These are phyloP conservation scores for Aspergillus ustus DNA, from an alignment of 2,329 filamentous ascomycete species.

Conservation along the genomic window DNA sequence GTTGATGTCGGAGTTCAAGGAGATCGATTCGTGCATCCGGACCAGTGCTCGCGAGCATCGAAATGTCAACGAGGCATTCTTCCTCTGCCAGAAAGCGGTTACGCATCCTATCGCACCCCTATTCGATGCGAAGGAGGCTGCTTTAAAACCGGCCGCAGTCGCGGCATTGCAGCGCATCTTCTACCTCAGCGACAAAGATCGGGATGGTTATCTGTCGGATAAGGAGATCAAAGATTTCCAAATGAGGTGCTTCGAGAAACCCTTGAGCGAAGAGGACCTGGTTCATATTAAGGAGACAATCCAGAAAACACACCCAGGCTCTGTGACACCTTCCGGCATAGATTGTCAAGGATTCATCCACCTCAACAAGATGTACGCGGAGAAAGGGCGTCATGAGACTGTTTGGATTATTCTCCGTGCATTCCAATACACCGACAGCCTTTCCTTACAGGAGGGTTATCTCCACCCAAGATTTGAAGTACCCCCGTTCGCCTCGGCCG, in stretches of 20 bases:
- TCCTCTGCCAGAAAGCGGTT: slow-evolving; percentile 96
- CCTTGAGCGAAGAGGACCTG: slow-evolving; percentile 78
- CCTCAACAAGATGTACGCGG: slow-evolving; percentile 93
- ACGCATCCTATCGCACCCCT: slow-evolving; percentile 95
- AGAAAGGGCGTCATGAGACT: slow-evolving; percentile 96
- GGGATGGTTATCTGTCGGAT: slow-evolving; percentile 90
- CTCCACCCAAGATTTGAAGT: slow-evolving; percentile 94
- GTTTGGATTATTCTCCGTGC: slow-evolving; percentile 97
- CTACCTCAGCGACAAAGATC: slow-evolving; percentile 94
- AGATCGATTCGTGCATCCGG: slow-evolving; percentile 96
- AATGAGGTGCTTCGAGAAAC: slow-evolving; percentile 87
- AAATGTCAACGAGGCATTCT: slow-evolving; percentile 96
- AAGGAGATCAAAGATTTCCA: slow-evolving; percentile 91
- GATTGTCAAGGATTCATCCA: slow-evolving; percentile 83
- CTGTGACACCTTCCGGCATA: slow-evolving; percentile 72
- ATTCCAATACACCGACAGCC: slow-evolving; percentile 93
- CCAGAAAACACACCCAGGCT: slow-evolving; percentile 67
- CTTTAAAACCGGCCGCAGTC: slow-evolving; percentile 85
- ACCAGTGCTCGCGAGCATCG: slow-evolving; percentile 89
- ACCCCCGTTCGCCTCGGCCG: slow-evolving; percentile 86
- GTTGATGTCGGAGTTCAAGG: slow-evolving; percentile 97
- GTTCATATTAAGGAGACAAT: slow-evolving; percentile 91
- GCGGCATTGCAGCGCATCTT: slow-evolving; percentile 89
- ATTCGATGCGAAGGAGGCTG: slow-evolving; percentile 91
- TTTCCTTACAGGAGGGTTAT: slow-evolving; percentile 89